A percentile compares a stretch with the other conserved stretches of the same genome.
Conservation (phyloP, 1,284 basidiomycete genomes). For the Tylopilus sp. region DNA sequence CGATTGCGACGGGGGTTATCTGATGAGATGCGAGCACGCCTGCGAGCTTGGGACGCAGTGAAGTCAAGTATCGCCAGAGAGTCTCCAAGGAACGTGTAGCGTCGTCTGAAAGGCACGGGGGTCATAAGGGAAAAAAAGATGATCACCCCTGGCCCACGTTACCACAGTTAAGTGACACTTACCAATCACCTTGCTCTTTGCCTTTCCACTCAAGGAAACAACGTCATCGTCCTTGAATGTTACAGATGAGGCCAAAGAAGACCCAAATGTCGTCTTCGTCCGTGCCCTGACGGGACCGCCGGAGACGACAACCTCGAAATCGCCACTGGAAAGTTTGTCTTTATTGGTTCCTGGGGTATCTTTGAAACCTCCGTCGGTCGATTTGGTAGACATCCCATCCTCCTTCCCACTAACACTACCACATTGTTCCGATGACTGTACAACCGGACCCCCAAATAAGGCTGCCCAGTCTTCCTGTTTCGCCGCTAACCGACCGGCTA, state of each 20-base stretch:
- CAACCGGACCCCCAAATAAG: conserved; percentile 84
- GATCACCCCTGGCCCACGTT: conserved; percentile 7
- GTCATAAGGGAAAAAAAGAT: background rate
- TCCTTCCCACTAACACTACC: conserved; percentile 21
- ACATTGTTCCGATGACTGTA: conserved; percentile 26
- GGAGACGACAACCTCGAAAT: conserved; percentile 53
- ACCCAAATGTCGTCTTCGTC: conserved; percentile 64
- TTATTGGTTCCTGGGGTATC: conserved; percentile 27
- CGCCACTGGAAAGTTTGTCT: conserved; percentile 27
- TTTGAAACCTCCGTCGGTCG: conserved; percentile 29
- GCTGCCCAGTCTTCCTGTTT: conserved; percentile 83
- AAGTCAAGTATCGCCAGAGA: conserved; percentile 81
- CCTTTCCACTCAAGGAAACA: conserved; percentile 60
- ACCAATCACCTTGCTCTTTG: conserved; percentile 49
- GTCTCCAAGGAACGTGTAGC: conserved; percentile 75
- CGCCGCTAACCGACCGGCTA: conserved; percentile 84
- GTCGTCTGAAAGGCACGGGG: conserved; percentile 55
- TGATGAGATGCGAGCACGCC: conserved; percentile 77
- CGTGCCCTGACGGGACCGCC: conserved; percentile 63
- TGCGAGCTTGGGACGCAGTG: conserved; percentile 86
- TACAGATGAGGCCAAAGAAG: conserved; percentile 52
- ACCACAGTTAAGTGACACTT: conserved; percentile 15
- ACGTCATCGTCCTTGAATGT: conserved; percentile 70
- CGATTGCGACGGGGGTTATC: conserved; percentile 77
- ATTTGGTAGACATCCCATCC: conserved; percentile 44